Evolutionary conservation across 1,284 basidiomycete species (phyloP).

Genomic region (Coriolopsis trogii): DNA sequence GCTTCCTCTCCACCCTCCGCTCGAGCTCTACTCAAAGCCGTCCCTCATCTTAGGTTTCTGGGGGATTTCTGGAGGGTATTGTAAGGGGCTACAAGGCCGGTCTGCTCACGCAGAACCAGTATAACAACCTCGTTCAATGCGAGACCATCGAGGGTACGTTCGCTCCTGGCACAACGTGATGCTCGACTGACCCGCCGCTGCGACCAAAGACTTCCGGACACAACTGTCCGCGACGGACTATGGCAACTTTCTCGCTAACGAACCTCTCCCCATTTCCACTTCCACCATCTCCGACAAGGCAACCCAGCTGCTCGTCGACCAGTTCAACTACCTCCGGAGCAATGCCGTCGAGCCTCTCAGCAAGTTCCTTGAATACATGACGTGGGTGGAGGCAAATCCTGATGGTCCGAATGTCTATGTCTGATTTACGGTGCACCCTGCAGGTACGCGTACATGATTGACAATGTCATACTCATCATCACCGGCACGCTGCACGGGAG

Average conservation of each 20-base stretch:
- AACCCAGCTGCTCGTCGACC: slow-evolving; percentile 92
- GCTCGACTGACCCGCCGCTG: background rate
- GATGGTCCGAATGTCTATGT: background rate
- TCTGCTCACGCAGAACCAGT: slow-evolving; percentile 87
- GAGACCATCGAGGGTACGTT: slow-evolving; percentile 90
- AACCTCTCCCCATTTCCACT: slow-evolving; percentile 93
- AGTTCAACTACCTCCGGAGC: slow-evolving; percentile 93
- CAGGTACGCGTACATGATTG: slow-evolving; percentile 99
- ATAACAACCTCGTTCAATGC: slow-evolving; percentile 95
- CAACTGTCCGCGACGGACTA: slow-evolving; percentile 97
- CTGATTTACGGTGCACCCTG: slow-evolving; percentile 12
- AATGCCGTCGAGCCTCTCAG: slow-evolving; percentile 92
- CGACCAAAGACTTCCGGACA: slow-evolving; percentile 78
- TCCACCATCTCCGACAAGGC: slow-evolving; percentile 96
- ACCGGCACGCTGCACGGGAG: slow-evolving; percentile 97
- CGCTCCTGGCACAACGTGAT: background rate
- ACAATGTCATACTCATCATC: slow-evolving; percentile 98
- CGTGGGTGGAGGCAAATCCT: slow-evolving; percentile 51
- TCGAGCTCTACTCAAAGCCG: background rate
- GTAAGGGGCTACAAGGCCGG: slow-evolving; percentile 95
- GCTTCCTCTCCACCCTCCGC: slow-evolving; percentile 25
- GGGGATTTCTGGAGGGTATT: slow-evolving; percentile 90
- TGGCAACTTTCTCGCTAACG: slow-evolving; percentile 97
- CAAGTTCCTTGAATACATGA: slow-evolving; percentile 98
- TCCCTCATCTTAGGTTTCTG: slow-evolving; percentile 58